Evolutionary conservation across 2,329 filamentous ascomycete species (phyloP), one percentile per base, ranked within the genome.

Genomic region (Phoma sp.): DNA sequence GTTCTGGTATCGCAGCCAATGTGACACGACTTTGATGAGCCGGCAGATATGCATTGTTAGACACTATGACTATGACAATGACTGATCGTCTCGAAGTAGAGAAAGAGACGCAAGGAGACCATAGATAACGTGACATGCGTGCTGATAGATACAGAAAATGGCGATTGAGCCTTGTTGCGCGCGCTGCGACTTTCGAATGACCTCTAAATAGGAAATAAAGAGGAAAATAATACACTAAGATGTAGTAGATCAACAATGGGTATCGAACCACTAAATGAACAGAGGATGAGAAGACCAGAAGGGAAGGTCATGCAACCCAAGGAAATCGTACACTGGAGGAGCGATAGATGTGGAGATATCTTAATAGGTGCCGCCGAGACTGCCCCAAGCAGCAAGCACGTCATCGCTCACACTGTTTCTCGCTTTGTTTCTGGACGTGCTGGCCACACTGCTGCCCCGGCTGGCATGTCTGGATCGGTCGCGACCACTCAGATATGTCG

Each of bases 371-470:
- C 78, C 78, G 7, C 78, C 78, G 23, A 80, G 56, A 51, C 74
- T 78, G 9, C 75, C 75, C 78, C 78, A 80, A 13, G 78, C 78
- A 49, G 76, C 77, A 25, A 80, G 62, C 7, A 80, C 75, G 57
- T 80, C 78, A 29, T 79, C 77, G 37, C 75, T 76, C 4, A 78
- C 77, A 53, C 77, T 79, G 41, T 70, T 72, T 13, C 71, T 52
- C 14, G 62, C 60, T 24, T 48, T 57, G 14, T 42, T 51, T 14
- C 61, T 56, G 2, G 45, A 49, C 37, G 52, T 68, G 30, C 67
- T 73, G 10, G 55, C 56, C 9, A 62, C 58, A 39, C 67, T 71
- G 40, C 60, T 64, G 9, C 62, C 64, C 1, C 66, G 61, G 27
- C 65, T 68, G 25, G 59, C 43, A n/a, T 57, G 56, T 10, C 57